Conservation (phyloP, 495 filamentous ascomycete genomes). For the Choiromyces venosus region DNA sequence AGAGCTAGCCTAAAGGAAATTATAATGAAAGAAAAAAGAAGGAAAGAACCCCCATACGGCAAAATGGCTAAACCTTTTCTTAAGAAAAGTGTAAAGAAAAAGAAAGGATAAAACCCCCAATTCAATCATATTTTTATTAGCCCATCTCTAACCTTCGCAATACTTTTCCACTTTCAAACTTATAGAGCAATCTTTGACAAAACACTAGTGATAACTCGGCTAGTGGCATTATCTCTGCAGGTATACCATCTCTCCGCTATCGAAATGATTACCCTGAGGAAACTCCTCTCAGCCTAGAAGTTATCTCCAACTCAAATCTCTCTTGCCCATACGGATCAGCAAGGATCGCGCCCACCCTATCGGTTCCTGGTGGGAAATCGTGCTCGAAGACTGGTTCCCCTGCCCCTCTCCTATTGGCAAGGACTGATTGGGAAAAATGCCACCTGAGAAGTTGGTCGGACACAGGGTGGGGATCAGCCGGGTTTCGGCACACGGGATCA, state of each 20-base stretch:
- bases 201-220: neutral
- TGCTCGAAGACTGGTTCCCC: constrained; percentile 42
- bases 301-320: constrained; percentile 37
- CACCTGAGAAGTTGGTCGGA: constrained; percentile 36
- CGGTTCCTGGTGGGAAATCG: constrained; percentile 37
- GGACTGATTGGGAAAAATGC: constrained; percentile 40
- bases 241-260: neutral
- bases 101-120: neutral
- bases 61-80: too few relatives aligned
- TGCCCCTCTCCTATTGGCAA: constrained; percentile 40
- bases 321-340: constrained; percentile 26
- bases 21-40: too few relatives aligned
- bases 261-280: neutral
- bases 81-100: too few relatives aligned
- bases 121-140: neutral
- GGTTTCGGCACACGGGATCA: constrained; percentile 37
- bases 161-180: neutral
- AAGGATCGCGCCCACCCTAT: constrained; percentile 34
- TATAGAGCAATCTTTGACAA: neutral
- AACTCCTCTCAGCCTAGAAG: constrained; percentile 14
- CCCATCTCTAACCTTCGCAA: neutral
- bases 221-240: neutral
- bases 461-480: constrained; percentile 30
- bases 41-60: too few relatives aligned
- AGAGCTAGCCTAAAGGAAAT: too few relatives aligned